Base-by-base conservation (phyloP, 2,329 filamentous ascomycete genomes). In the Biscogniauxia sp. region DNA sequence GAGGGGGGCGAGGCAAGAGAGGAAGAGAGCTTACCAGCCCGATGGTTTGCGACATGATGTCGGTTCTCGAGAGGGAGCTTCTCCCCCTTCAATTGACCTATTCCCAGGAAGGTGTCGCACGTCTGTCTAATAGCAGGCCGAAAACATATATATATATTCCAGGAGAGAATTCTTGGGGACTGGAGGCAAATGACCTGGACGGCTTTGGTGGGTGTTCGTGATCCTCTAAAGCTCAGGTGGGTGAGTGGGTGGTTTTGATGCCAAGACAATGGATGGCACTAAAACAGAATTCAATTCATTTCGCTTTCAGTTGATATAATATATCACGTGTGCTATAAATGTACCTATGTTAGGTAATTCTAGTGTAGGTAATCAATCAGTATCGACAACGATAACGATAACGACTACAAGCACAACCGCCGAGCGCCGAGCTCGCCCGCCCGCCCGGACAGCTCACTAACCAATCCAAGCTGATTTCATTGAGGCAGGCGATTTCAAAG, bases 11-110 rank as follows among this genome's bases (percentile, higher is more conserved):
- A 20, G 56, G 53, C 6, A 55, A 56, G 54, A 20, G 55, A 26
- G 37, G 59, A 51, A 58, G 52, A 52, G 64, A 76, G 70, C 80
- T 72, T 84, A 93, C 91, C 76, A 89, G 80, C 72, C 91, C 91
- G 72, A 93, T 79, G 67, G 86, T 89, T 83, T 93, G 90, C 69
- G 91, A 93, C 91, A 94, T 94, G 51, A 61, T 79, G 75, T 68
- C 65, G 68, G 68, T 62, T 66, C 60, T 68, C 56, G 69, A 69
- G 69, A 67, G 67, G 71, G 69, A 13, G 7, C 11, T 62, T 63
- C 57, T 51, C 71, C 75, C 73, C 73, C 73, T 72, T 69, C 70
- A 56, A 55, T 60, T 26, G 50, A 56, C 56, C 54, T 54, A 6
- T 6, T 41, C 37, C 37, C 37, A 41, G 4, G 9, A 41, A 13